Percentiles rank a stretch among this genome's conserved stretches.
Conservation (phyloP, 192 early-diverging fungal species). For the Allomyces arbusculus region DNA sequence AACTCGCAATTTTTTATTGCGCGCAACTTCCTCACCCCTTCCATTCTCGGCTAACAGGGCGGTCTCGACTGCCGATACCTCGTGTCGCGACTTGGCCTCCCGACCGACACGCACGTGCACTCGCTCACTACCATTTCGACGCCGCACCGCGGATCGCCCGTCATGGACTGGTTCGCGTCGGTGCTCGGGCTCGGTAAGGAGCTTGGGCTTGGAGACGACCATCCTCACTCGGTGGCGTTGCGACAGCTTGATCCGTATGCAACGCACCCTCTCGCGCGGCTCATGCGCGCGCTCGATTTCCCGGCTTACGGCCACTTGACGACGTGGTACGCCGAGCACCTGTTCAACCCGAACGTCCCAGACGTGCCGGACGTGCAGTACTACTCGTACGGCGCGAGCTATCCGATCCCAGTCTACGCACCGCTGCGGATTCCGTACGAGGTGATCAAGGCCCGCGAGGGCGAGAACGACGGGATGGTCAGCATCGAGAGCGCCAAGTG, state of each 20-base stretch:
- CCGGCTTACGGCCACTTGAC: conserved; percentile 86
- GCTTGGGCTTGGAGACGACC: too few species aligned
- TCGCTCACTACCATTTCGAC: conserved; percentile 84
- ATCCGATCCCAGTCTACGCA: conserved; percentile 40
- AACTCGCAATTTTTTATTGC: background rate
- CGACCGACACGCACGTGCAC: conserved; percentile 42
- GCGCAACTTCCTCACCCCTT: background rate
- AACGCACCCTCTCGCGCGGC: conserved; percentile 5
- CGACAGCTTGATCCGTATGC: too few species aligned
- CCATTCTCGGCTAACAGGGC: conserved; percentile 26
- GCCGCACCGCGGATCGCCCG: conserved; percentile 74
- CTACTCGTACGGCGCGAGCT: conserved; percentile 55
- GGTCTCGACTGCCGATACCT: conserved; percentile 85
- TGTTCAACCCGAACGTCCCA: conserved; percentile 75
- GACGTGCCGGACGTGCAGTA: conserved; percentile 56
- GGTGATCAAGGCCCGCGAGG: conserved; percentile 56
- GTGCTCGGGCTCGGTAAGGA: conserved; percentile 54
- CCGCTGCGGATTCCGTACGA: conserved; percentile 60
- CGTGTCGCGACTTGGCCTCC: conserved; percentile 50
- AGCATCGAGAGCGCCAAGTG: conserved; percentile 60
- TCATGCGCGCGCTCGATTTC: conserved; percentile 60
- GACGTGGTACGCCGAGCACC: conserved; percentile 57
- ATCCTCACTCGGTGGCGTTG: too few species aligned
- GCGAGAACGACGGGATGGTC: conserved; percentile 85
- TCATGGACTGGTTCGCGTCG: conserved; percentile 90